Evolutionary conservation across 306 rosid genomes (phyloP).

Genomic region (Glycyrrhiza uralensis): DNA sequence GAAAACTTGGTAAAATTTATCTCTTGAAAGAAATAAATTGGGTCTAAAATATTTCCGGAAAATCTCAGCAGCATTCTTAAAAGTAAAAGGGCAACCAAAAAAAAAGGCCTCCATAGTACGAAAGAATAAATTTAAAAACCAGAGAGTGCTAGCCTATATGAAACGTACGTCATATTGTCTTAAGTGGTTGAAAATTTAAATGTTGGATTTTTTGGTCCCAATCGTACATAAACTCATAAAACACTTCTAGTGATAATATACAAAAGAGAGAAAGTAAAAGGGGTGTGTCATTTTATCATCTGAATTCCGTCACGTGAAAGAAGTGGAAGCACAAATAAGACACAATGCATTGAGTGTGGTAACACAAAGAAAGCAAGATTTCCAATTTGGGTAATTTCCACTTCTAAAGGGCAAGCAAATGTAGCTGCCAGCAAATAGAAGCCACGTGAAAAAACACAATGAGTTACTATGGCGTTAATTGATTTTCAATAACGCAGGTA

Average conservation of each 20-base stretch:
- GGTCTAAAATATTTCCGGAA: neutral
- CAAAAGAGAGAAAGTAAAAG: neutral
- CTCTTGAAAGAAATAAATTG: no score
- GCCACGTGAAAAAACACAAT: slow-evolving; percentile 31
- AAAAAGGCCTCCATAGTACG: neutral
- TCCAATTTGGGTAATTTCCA: slow-evolving; percentile 12
- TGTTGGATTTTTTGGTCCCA: neutral
- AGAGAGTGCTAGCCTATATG: neutral
- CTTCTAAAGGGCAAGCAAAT: slow-evolving; percentile 27
- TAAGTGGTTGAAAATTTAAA: slow-evolving; percentile 7
- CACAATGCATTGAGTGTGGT: slow-evolving; percentile 23
- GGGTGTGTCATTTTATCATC: neutral
- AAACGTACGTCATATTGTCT: neutral
- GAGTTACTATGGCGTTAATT: slow-evolving; percentile 21
- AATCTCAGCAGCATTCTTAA: neutral
- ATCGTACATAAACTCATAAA: neutral
- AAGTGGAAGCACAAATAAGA: slow-evolving; percentile 15
- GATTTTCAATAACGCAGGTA: slow-evolving; percentile 7
- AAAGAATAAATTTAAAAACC: neutral
- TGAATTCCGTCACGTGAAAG: slow-evolving; percentile 31
- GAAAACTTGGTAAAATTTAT: no score
- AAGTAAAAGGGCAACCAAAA: neutral
- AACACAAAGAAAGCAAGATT: slow-evolving; percentile 27
- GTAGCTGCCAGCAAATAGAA: slow-evolving; percentile 13
- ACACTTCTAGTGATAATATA: neutral